phyloP scores from a whole-genome alignment of 139 green algal species.

The Marvania coccoides region DNA sequence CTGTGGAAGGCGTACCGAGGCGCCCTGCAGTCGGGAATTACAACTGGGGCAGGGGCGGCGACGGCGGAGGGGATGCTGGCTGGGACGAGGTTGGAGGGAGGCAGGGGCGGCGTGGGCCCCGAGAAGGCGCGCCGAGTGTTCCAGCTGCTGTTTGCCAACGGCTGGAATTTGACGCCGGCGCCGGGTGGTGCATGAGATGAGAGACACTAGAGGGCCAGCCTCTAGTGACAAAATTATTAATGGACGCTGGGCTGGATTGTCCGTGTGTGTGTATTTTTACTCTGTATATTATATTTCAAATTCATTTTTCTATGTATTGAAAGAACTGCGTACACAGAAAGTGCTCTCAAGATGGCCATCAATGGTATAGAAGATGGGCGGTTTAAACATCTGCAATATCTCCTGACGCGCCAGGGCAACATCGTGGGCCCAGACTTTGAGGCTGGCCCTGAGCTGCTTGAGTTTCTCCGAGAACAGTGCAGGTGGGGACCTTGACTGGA shows the following conservation, averaged over 20 bases:
- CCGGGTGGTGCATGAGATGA: too few species aligned
- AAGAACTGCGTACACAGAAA: too few species aligned
- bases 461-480: conserved; percentile 59
- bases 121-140: conserved; percentile 1
- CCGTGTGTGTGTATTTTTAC: too few species aligned
- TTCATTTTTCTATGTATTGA: too few species aligned
- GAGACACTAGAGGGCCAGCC: too few species aligned
- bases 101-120: neutral
- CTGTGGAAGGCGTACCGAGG: conserved; percentile 29
- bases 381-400: conserved; percentile 66
- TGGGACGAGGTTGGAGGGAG: conserved; percentile 1
- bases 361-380: too few species aligned
- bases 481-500: neutral
- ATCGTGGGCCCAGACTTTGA: conserved; percentile 84
- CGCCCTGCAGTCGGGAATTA: neutral
- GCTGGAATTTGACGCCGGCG: neutral
- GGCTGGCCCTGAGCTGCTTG: conserved; percentile 48
- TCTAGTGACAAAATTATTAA: too few species aligned
- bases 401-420: conserved; percentile 68
- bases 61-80: conserved; percentile 22
- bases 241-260: too few species aligned
- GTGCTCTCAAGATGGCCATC: too few species aligned
- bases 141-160: neutral
- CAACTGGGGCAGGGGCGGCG: neutral
- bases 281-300: too few species aligned